These are phyloP conservation scores for Xylariales sp. DNA, from an alignment of 2,329 filamentous ascomycete species.

Conservation along the genomic window DNA sequence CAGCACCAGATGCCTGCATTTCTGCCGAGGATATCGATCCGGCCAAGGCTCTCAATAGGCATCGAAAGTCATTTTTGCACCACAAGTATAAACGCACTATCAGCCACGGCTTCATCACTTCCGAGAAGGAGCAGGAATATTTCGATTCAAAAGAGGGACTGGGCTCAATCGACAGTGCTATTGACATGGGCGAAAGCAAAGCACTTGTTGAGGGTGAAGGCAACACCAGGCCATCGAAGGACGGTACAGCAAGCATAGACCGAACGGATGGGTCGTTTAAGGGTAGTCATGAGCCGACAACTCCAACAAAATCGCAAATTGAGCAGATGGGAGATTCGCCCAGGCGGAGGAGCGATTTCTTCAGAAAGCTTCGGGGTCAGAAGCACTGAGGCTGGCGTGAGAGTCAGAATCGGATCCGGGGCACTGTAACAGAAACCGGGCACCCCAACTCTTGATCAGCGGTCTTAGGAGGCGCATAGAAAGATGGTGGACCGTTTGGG, in stretches of 20 bases:
- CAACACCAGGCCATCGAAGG: slow-evolving; percentile 24
- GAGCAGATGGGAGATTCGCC: slow-evolving; percentile 3
- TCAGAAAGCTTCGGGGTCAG: slow-evolving; percentile 1
- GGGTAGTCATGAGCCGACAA: not conserved
- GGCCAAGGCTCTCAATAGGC: slow-evolving; percentile 35
- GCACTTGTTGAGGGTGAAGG: slow-evolving; percentile 12
- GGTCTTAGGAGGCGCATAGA: no score
- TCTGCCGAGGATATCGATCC: slow-evolving; percentile 48
- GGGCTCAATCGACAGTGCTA: slow-evolving; percentile 17
- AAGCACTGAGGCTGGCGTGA: no score
- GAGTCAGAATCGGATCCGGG: no score
- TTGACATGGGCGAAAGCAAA: slow-evolving; percentile 16
- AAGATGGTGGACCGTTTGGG: no score
- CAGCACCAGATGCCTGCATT: slow-evolving; percentile 52
- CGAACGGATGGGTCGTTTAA: slow-evolving; percentile 11
- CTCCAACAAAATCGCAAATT: not conserved
- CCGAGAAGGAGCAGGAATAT: slow-evolving; percentile 30
- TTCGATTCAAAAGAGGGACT: slow-evolving; percentile 17
- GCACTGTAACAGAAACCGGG: no score
- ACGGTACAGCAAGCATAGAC: slow-evolving; percentile 34
- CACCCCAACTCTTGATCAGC: no score
- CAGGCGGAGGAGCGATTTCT: slow-evolving; percentile 1
- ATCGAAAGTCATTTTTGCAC: slow-evolving; percentile 41
- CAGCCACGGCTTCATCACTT: slow-evolving; percentile 40
- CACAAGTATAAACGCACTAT: slow-evolving; percentile 41